Evolutionary conservation across 1,139 yeast species (phyloP).

Genomic region (Komagataea norvegica): DNA sequence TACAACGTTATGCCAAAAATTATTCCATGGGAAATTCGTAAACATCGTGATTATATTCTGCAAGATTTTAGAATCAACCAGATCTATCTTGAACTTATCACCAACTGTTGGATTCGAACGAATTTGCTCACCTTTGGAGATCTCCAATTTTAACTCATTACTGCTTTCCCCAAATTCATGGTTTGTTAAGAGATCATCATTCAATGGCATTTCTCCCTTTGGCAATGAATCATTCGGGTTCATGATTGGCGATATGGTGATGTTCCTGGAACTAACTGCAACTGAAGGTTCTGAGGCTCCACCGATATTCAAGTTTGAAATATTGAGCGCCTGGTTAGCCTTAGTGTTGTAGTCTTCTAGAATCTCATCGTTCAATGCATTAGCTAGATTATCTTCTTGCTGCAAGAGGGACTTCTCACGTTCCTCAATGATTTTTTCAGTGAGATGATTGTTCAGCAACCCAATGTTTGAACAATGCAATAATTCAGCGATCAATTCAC

Average conservation of each 20-base stretch:
- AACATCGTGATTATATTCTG: constrained; percentile 80
- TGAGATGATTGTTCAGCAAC: constrained; percentile 75
- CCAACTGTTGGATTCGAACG: constrained; percentile 78
- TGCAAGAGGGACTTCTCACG: constrained; percentile 62
- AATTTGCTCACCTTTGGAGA: constrained; percentile 15
- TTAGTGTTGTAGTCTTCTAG: constrained; percentile 7
- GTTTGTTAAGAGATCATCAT: not conserved
- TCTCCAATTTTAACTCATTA: not conserved
- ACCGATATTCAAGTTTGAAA: constrained; percentile 24
- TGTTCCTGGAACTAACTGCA: constrained; percentile 23
- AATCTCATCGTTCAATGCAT: constrained; percentile 24
- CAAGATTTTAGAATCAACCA: constrained; percentile 77
- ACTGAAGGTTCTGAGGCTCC: constrained; percentile 27
- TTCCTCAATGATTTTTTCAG: constrained; percentile 70
- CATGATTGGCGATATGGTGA: constrained; percentile 24
- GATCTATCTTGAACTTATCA: constrained; percentile 78
- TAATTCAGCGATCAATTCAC: constrained; percentile 92
- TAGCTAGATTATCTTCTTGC: constrained; percentile 22
- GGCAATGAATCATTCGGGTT: constrained; percentile 11
- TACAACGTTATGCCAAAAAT: constrained; percentile 93
- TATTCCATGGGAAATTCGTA: constrained; percentile 95
- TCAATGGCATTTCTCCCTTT: constrained; percentile 14
- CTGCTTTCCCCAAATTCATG: not conserved
- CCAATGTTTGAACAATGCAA: constrained; percentile 97
- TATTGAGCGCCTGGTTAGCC: constrained; percentile 14